Evolutionary conservation across 2,329 filamentous ascomycete species (phyloP), one percentile per base, ranked within the genome.

Genomic region (Colletotrichum brevisporum): DNA sequence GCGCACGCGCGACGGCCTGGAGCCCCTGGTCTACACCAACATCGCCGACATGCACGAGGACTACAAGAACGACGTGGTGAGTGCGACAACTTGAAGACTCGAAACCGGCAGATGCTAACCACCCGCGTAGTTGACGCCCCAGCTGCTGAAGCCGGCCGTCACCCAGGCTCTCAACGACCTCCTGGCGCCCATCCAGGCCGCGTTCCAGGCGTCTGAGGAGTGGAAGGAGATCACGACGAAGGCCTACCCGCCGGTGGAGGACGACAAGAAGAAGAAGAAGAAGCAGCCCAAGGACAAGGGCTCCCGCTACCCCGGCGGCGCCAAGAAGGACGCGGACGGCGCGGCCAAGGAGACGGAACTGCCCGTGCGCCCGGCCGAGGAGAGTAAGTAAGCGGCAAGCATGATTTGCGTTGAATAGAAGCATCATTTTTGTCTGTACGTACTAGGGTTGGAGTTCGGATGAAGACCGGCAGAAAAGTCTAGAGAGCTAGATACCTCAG

Each of bases 111-210:
- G 15, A 21, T 36, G 59, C 72, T 74, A 54, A 74, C 63, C 75
- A 57, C 39, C 8, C 6, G 50, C 26, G 31, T 8, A 71, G 87
- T 87, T 97, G 71, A 94, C 92, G 1, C 96, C 96, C 0, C 95
- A 98, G 83, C 83, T 92, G 13, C 85, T 98, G 60, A 98, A 99
- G 84, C 88, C 91, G n/a, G 94, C 93, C 12, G 90, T 97, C 6
- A 88, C 92, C 5, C 86, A 89, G 60, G 93, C 90, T 10, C 86
- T 99, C 21, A 90, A 89, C 73, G 85, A 88, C 47, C 87, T 98
- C 13, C 85, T 97, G 66, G 89, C 86, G 2, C 94, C 95, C 1
- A 95, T 99, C 69, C 90, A 91, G 73, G 86, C 84, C 3, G 91
- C 91, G 6, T 98, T 89, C 82, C 83, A 92, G 71, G 87, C 86